A percentile compares a stretch with the other conserved stretches of the same genome.
These are phyloP conservation scores for Stagonosporopsis rhizophila DNA, from an alignment of 2,329 filamentous ascomycete genomes.

Conservation along the genomic window DNA sequence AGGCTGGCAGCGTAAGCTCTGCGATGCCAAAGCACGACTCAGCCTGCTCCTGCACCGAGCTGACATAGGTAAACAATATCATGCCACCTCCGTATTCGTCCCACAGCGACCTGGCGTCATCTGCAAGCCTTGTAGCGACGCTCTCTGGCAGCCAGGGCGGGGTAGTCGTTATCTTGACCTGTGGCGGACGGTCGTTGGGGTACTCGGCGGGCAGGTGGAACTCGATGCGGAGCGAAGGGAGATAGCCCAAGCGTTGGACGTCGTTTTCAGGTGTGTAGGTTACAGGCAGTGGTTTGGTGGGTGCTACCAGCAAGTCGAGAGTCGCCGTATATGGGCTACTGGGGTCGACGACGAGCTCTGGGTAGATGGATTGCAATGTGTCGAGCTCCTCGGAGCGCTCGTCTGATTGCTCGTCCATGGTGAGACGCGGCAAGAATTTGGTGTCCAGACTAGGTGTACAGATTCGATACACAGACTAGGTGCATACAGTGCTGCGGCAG, in stretches of 20 bases:
- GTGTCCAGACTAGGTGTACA: not conserved
- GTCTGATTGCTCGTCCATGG: conserved; percentile 55
- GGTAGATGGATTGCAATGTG: conserved; percentile 67
- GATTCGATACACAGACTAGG: too few species aligned
- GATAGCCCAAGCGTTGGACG: conserved; percentile 58
- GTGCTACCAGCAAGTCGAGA: conserved; percentile 64
- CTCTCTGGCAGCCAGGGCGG: conserved; percentile 61
- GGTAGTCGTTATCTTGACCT: conserved; percentile 56
- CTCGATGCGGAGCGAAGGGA: conserved; percentile 63
- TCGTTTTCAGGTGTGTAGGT: conserved; percentile 44
- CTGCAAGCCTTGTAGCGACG: conserved; percentile 54
- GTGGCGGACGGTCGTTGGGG: conserved; percentile 60
- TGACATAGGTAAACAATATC: conserved; percentile 67
- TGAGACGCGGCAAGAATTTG: not conserved
- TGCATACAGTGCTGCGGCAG: not conserved
- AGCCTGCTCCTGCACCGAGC: conserved; percentile 64
- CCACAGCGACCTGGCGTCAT: conserved; percentile 62
- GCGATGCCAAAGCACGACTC: conserved; percentile 63
- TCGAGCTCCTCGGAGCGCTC: conserved; percentile 67
- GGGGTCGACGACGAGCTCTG: conserved; percentile 62
- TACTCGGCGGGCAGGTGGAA: conserved; percentile 64
- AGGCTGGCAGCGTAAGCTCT: conserved; percentile 56
- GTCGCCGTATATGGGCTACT: conserved; percentile 53
- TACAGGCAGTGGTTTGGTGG: conserved; percentile 57
- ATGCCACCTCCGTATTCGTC: conserved; percentile 65